Conservation (phyloP, 768 basidiomycete genomes). For the Auricularia sp. region DNA sequence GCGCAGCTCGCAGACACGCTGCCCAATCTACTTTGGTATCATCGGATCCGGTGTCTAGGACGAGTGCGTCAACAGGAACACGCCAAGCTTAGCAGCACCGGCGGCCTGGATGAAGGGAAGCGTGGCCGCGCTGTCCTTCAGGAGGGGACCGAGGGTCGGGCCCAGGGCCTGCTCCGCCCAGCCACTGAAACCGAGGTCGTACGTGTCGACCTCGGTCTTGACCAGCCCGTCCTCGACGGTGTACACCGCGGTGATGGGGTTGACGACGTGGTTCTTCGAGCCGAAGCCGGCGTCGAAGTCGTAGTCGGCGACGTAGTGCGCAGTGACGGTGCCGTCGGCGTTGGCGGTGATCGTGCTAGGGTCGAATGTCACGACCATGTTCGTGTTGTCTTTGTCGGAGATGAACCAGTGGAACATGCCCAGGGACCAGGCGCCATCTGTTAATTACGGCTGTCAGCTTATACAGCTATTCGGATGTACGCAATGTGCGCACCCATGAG, state of each 20-base stretch:
- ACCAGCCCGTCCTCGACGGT: neutral
- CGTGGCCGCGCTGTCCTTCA: conserved; percentile 1
- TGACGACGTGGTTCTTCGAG: neutral
- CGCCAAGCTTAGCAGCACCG: neutral
- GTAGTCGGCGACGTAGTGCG: neutral
- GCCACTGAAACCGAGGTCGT: neutral
- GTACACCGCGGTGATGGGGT: neutral
- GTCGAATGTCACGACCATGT: neutral
- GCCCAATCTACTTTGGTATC: too few species aligned
- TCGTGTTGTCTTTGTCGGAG: neutral
- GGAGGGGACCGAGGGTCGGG: neutral
- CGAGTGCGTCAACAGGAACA: conserved; percentile 1
- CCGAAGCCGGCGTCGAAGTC: neutral
- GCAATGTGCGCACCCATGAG: neutral
- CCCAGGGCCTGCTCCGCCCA: neutral
- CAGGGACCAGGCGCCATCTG: neutral
- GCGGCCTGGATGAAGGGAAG: neutral
- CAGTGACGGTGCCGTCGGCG: neutral
- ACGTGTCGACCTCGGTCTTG: neutral
- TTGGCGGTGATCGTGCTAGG: neutral
- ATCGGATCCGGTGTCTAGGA: neutral
- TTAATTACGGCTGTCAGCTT: neutral
- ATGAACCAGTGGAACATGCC: conserved; percentile 2
- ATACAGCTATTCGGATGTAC: neutral
- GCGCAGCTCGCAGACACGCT: too few species aligned